Percentiles rank a stretch among this genome's conserved stretches.
Conservation (phyloP, 139 green algal genomes). For the Chlorella sp. region DNA sequence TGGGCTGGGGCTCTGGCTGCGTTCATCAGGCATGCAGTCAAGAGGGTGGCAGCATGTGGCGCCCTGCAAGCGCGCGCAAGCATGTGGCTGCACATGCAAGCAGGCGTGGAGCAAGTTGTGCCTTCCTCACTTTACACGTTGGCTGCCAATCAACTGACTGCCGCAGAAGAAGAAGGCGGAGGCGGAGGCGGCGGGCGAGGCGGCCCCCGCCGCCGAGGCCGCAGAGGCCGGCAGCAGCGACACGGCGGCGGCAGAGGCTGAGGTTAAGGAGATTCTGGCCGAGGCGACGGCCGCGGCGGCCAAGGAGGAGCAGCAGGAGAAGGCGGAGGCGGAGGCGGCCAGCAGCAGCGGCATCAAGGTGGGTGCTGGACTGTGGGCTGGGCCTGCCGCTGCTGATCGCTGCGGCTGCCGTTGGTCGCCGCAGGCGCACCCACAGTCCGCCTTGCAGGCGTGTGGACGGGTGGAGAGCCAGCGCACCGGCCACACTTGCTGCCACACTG, state of each 20-base stretch:
- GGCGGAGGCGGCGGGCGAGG: conserved; percentile 44
- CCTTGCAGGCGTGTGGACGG: no score
- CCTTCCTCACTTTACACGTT: no score
- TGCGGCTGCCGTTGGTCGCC: no score
- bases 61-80: conserved; percentile 17
- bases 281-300: conserved; percentile 36
- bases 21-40: not conserved
- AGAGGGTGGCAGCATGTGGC: conserved; percentile 21
- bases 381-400: no score
- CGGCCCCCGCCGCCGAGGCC: conserved; percentile 25
- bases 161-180: conserved; percentile 42
- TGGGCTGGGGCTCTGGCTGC: not conserved
- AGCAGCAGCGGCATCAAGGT: not conserved
- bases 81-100: conserved; percentile 26
- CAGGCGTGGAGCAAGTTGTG: no score
- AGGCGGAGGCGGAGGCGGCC: conserved; percentile 12
- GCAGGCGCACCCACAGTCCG: no score
- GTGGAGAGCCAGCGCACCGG: no score
- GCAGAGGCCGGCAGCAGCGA: conserved; percentile 35
- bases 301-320: conserved; percentile 12
- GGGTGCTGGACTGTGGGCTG: no score
- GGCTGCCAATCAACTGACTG: no score
- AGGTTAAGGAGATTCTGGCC: conserved; percentile 35
- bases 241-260: conserved; percentile 26
- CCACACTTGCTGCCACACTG: no score